A percentile compares a stretch with the other conserved stretches of the same genome.
Evolutionary conservation across 768 basidiomycete genomes (phyloP).

Genomic region (Holtermannia corniformis): DNA sequence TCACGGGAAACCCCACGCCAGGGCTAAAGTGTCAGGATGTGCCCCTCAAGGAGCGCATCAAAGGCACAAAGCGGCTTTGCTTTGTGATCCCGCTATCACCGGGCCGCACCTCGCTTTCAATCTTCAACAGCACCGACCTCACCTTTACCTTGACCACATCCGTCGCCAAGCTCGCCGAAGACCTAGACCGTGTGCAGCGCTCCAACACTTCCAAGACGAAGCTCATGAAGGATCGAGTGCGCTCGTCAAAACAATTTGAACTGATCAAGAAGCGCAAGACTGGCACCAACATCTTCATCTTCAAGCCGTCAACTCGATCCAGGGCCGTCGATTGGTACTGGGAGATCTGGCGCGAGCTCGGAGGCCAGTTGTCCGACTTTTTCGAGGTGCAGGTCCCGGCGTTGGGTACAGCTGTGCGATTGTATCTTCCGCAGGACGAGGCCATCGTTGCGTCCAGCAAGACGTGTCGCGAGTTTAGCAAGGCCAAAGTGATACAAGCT

Average conservation of each 20-base stretch:
- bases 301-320: slow-evolving; percentile 68
- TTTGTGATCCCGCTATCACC: slow-evolving; percentile 65
- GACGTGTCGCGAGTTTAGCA: slow-evolving; percentile 51
- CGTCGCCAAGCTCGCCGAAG: slow-evolving; percentile 14
- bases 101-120: slow-evolving; percentile 57
- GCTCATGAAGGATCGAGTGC: slow-evolving; percentile 15
- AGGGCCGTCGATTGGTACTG: slow-evolving; percentile 82
- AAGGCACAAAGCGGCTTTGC: slow-evolving; percentile 65
- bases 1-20: background rate
- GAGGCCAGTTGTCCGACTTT: slow-evolving; percentile 57
- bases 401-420: slow-evolving; percentile 56
- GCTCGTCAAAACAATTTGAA: slow-evolving; percentile 41
- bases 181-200: slow-evolving; percentile 12
- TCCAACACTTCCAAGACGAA: slow-evolving; percentile 28
- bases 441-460: slow-evolving; percentile 41
- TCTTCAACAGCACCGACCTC: slow-evolving; percentile 80
- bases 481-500: slow-evolving; percentile 54
- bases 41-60: slow-evolving; percentile 59
- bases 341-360: slow-evolving; percentile 71
- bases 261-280: slow-evolving; percentile 49
- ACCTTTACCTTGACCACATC: slow-evolving; percentile 54
- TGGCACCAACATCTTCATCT: slow-evolving; percentile 77
- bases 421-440: slow-evolving; percentile 56
- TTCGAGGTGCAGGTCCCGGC: slow-evolving; percentile 65
- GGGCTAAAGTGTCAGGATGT: slow-evolving; percentile 29